These are phyloP conservation scores for Mortierella hygrophila DNA, from an alignment of 192 early-diverging fungal species.

Conservation along the genomic window DNA sequence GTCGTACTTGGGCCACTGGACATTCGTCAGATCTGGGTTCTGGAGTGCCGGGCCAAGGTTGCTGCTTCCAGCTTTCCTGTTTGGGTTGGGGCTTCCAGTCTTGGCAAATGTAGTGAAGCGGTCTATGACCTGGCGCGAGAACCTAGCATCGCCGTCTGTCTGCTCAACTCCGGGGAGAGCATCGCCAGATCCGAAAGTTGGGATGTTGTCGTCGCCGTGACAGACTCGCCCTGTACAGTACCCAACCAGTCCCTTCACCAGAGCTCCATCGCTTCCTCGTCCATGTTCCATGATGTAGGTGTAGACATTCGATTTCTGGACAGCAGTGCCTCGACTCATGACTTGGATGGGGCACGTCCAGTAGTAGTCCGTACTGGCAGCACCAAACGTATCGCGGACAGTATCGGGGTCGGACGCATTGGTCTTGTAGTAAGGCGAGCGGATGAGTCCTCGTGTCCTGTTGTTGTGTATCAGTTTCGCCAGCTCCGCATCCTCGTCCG, in stretches of 20 bases:
- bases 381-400: background rate
- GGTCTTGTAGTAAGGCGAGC: conserved; percentile 19
- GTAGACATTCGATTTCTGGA: conserved; percentile 1
- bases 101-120: conserved; percentile 11
- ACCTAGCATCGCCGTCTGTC: conserved; percentile 17
- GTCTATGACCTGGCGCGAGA: conserved; percentile 26
- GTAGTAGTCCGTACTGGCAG: background rate
- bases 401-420: conserved; percentile 3
- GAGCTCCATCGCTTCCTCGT: background rate
- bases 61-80: background rate
- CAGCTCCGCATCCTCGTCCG: background rate
- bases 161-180: background rate
- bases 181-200: conserved; percentile 13
- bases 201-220: conserved; percentile 17
- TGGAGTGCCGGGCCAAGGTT: background rate
- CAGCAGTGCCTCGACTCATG: background rate
- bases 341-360: background rate
- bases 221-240: background rate
- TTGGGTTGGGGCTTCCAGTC: conserved; percentile 14
- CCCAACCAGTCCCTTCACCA: background rate
- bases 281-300: conserved; percentile 16
- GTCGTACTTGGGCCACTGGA: conserved; percentile 5
- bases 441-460: background rate
- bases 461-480: background rate
- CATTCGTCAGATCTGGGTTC: conserved; percentile 6